Percentiles rank a stretch among this genome's conserved stretches.
phyloP scores from a whole-genome alignment of 805 yeast genomes.

The Nakazawaea wyomingensis region DNA sequence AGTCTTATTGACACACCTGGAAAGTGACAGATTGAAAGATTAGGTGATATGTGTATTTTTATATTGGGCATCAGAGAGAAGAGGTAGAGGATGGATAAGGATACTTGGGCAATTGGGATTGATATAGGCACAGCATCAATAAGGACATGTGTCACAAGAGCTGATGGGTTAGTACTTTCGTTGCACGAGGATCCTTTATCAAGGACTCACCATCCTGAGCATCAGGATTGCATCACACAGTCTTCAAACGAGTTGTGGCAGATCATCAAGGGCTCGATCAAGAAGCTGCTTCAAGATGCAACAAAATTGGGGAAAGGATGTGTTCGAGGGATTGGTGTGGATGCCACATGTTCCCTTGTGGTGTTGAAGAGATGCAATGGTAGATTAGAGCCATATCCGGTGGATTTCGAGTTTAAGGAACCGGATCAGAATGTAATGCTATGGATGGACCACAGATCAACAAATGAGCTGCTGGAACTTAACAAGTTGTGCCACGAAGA shows the following conservation, averaged over 20 bases:
- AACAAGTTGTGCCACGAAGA: slow-evolving; percentile 23
- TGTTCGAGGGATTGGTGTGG: slow-evolving; percentile 30
- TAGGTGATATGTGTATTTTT: too few species aligned
- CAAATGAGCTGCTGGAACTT: slow-evolving; percentile 26
- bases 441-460: slow-evolving; percentile 56
- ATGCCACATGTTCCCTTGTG: slow-evolving; percentile 60
- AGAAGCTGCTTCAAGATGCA: background rate
- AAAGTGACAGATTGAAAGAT: too few species aligned
- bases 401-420: slow-evolving; percentile 20
- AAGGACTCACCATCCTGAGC: slow-evolving; percentile 18
- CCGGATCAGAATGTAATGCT: slow-evolving; percentile 38
- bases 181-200: slow-evolving; percentile 5
- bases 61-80: too few species aligned
- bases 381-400: slow-evolving; percentile 27
- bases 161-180: slow-evolving; percentile 16
- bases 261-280: slow-evolving; percentile 18
- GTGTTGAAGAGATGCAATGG: slow-evolving; percentile 27
- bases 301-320: background rate
- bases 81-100: slow-evolving; percentile 12
- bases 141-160: slow-evolving; percentile 30
- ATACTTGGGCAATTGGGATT: slow-evolving; percentile 63
- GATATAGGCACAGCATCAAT: slow-evolving; percentile 65
- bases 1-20: slow-evolving; percentile 7
- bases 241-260: slow-evolving; percentile 33
- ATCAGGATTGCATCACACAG: slow-evolving; percentile 31